phyloP scores from a whole-genome alignment of 2,329 filamentous ascomycete genomes.

The Colletotrichum ledebouriae region DNA sequence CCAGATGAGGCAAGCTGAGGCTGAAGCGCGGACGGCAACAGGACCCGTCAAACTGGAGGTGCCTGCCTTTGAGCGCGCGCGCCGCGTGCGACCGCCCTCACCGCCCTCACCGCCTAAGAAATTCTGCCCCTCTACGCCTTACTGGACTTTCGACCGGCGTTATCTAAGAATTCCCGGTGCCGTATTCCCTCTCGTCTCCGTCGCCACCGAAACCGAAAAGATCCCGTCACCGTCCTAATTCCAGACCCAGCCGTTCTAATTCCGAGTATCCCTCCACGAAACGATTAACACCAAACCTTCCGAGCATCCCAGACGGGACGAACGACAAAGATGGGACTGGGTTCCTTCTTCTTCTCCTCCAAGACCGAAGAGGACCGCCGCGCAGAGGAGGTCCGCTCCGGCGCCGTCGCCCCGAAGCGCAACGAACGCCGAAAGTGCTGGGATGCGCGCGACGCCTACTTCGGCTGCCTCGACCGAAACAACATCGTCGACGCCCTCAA shows the following conservation, averaged over 20 bases:
- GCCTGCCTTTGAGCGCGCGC: no score
- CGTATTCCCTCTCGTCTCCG: no score
- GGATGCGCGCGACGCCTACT: constrained; percentile 90
- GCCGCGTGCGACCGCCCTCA: neutral
- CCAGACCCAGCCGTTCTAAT: rapidly evolving
- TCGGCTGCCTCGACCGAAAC: constrained; percentile 86
- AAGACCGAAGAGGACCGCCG: constrained; percentile 59
- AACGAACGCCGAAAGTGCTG: constrained; percentile 87
- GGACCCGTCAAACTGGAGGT: neutral
- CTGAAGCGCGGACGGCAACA: constrained; percentile 5
- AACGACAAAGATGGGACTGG: constrained; percentile 55
- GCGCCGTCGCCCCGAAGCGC: constrained; percentile 83
- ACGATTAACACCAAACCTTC: neutral
- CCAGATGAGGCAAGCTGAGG: constrained; percentile 27
- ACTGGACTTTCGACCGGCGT: no score
- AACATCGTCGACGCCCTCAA: constrained; percentile 78
- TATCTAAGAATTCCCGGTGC: neutral
- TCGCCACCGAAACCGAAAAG: no score
- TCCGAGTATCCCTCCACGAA: neutral
- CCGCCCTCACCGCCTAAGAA: constrained; percentile 1
- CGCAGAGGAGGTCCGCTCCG: constrained; percentile 67
- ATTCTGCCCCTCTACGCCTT: constrained; percentile 17
- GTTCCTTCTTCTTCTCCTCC: constrained; percentile 58
- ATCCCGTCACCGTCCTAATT: neutral
- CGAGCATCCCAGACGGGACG: neutral